Percentiles rank a stretch among this genome's conserved stretches.
Evolutionary conservation across 805 yeast genomes (phyloP).

Genomic region (Candida orba): DNA sequence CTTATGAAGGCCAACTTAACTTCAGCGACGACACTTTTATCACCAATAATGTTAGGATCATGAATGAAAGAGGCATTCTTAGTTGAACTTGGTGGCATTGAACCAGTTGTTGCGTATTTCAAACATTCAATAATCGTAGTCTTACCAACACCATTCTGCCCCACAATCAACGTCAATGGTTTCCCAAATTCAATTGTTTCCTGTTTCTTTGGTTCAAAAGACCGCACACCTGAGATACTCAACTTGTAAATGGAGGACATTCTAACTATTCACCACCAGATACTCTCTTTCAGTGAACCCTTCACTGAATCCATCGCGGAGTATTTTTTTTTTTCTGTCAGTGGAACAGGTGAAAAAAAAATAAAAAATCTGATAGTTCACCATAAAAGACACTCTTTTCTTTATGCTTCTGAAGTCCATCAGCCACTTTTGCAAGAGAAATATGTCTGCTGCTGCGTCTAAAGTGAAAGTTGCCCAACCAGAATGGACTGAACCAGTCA

Average conservation of each 20-base stretch:
- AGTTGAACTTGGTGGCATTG: constrained; percentile 84
- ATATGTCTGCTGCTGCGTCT: constrained; percentile 16
- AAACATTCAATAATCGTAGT: constrained; percentile 94
- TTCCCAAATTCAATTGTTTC: constrained; percentile 85
- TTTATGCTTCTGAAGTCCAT: constrained; percentile 1
- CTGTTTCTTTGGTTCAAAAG: constrained; percentile 77
- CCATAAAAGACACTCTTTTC: background rate
- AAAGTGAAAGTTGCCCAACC: constrained; percentile 38
- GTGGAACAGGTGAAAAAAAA: background rate
- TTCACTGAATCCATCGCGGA: too few species aligned
- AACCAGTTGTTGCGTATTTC: constrained; percentile 92
- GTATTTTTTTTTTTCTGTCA: too few species aligned
- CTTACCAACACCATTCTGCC: constrained; percentile 94
- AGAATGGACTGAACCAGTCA: constrained; percentile 40
- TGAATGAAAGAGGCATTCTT: constrained; percentile 92
- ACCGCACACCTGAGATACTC: constrained; percentile 81
- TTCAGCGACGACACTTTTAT: constrained; percentile 78
- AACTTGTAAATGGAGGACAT: constrained; percentile 30
- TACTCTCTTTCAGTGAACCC: too few species aligned
- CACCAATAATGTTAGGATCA: constrained; percentile 78
- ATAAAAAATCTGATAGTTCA: background rate
- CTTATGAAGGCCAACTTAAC: constrained; percentile 80
- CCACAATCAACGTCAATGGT: constrained; percentile 91
- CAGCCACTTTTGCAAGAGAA: constrained; percentile 5
- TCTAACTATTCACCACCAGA: background rate